Base-by-base conservation (phyloP, 495 filamentous ascomycete species). In the Neurospora sp. region DNA sequence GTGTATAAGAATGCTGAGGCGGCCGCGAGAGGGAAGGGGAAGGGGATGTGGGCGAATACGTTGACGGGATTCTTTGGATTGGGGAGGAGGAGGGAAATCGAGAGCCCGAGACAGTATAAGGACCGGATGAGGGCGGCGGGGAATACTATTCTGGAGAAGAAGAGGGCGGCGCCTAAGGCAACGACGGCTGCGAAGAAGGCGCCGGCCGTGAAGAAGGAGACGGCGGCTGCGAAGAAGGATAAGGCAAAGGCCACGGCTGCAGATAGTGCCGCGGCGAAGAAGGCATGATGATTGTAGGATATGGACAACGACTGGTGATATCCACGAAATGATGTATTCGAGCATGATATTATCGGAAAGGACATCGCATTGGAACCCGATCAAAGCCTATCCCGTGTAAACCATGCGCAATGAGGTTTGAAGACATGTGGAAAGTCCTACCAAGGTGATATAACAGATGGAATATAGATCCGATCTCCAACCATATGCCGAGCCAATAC, bases 61-160 rank as follows among this genome's bases (percentile, higher is more conserved):
- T 70, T 70, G 71, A 27, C 39, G 31, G 73, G 73, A 16, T 74
- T 80, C 39, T 77, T 78, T 22, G 70, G 74, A 0, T 39, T 73
- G 40, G 83, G 79, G 20, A 83, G 85, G 27, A 81, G 83, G 37
- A 80, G 77, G 74, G 85, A 86, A 74, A 88, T 89, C 72, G 93
- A 97, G 82, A 96, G 89, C 80, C 96, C 94, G 39, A 85, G 93
- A 71, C 92, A 91, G 65, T 99, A 92, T 80, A 99, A 99, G 85
- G 91, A 80, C 39, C 82, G 93, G 73, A 77, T 81, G 74, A 83
- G 83, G 75, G 82, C 83, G 65, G 82, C 83, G 74, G 84, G 83
- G 39, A 69, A 72, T 18, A 45, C 45, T 20, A 41, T 18, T 68
- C 44, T 73, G 69, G 27, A 16, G 42, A 73, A 27, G 70, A 40